Evolutionary conservation across 257 asterid species (phyloP).

Genomic region (Gentiana macrophylla): DNA sequence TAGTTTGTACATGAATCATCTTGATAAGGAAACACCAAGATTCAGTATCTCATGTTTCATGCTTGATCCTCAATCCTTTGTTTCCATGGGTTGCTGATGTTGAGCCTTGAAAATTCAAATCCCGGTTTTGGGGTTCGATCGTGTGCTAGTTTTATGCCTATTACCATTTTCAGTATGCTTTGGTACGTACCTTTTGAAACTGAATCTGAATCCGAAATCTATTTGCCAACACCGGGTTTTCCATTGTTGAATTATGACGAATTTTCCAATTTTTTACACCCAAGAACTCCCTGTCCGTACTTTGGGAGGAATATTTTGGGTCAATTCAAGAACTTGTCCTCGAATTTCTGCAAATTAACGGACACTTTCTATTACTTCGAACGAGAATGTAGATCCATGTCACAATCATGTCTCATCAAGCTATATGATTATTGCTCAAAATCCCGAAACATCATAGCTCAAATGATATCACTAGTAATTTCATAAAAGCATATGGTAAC

Average conservation of each 20-base stretch:
- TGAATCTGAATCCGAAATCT: slow-evolving; percentile 29
- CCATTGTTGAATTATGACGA: slow-evolving; percentile 61
- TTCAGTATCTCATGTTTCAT: too few species aligned
- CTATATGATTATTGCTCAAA: slow-evolving; percentile 59
- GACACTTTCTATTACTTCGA: slow-evolving; percentile 67
- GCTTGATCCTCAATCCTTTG: too few species aligned
- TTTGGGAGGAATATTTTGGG: slow-evolving; percentile 39
- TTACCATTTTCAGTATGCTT: slow-evolving; percentile 31
- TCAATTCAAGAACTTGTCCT: slow-evolving; percentile 38
- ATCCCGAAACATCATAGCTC: not conserved
- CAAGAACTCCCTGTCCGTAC: slow-evolving; percentile 21
- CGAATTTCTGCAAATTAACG: slow-evolving; percentile 44
- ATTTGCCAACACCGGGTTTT: slow-evolving; percentile 43
- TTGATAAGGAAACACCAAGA: too few species aligned
- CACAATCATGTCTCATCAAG: slow-evolving; percentile 36
- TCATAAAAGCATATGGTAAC: slow-evolving; percentile 27
- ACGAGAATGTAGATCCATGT: slow-evolving; percentile 23
- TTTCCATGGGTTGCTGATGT: too few species aligned
- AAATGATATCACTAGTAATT: slow-evolving; percentile 28
- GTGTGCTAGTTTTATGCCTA: too few species aligned
- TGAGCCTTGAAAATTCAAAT: too few species aligned
- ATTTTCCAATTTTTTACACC: slow-evolving; percentile 49
- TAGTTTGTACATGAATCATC: too few species aligned
- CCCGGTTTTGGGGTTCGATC: too few species aligned
- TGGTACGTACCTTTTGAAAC: slow-evolving; percentile 45